Base-by-base conservation (phyloP, 768 basidiomycete species). In the Trametes punicea region DNA sequence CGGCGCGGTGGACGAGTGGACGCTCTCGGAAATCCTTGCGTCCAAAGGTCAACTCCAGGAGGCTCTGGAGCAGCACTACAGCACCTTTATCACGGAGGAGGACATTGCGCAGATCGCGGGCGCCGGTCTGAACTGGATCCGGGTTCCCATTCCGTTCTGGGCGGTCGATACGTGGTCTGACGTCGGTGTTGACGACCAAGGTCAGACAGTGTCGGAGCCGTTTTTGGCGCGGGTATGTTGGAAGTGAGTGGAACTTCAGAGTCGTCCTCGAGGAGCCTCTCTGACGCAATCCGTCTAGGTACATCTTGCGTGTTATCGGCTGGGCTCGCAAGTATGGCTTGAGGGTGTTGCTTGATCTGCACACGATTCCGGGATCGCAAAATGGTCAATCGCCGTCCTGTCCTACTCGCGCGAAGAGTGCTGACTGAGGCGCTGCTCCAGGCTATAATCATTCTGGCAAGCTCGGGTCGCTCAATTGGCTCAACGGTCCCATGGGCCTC, bases 241-340 rank as follows among this genome's bases (percentile, higher is more conserved):
- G 93, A 83, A 79, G 80, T 85, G 69, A 59, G 34, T 23, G 6
- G 6, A 38, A 11, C 42, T 8, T 10, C 34, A 5, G 42, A 25
- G 42, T 11, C 4, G 9, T 26, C 7, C 11, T 6, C 42, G 42
- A 27, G 18, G 18, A 23, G 18, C 18, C 10, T 11, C 1, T 23
- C 45, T 23, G 20, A 36, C 61, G 23, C 46, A 1, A 25, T n/a
- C 8, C 3, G 3, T n/a, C 13, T 44, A 85, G 82, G 61, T 91
- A 93, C 71, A 83, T 90, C 69, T 70, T 91, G 23, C 83, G 82
- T 38, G 77, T 87, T 23, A 72, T 95, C 33, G 77, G 75, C 3
- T 97, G 93, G 93, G 85, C 84, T 15, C 77, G 93, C 46, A 95
- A 97, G 70, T 95, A 95, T 66, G 93, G 93, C 1, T 62, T 95